A percentile compares a stretch with the other conserved stretches of the same genome.
These are phyloP conservation scores for Penicillium sp. DNA, from an alignment of 2,329 filamentous ascomycete species.

Conservation along the genomic window DNA sequence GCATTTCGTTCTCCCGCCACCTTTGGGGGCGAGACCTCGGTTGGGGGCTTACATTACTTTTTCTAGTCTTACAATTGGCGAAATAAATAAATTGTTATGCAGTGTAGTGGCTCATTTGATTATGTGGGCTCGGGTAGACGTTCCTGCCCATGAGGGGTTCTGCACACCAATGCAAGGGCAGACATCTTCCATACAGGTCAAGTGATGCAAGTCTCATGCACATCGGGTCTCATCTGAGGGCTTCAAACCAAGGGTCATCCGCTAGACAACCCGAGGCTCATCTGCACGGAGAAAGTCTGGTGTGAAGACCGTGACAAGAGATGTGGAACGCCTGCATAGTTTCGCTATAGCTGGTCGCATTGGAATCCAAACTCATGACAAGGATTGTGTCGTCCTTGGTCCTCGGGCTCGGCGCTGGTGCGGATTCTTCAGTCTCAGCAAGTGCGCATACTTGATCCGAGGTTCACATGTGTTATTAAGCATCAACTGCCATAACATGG, in stretches of 20 bases:
- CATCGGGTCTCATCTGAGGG: not conserved
- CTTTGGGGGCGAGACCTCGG: conserved; percentile 12
- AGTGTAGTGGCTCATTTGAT: not conserved
- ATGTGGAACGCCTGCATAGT: not conserved
- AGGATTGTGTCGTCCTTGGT: not conserved
- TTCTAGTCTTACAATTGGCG: not conserved
- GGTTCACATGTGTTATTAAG: conserved; percentile 30
- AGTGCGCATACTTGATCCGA: not conserved
- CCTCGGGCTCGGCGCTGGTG: not conserved
- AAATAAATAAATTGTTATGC: not conserved
- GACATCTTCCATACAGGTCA: not conserved
- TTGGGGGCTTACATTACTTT: not conserved
- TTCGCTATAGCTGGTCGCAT: conserved; percentile 4
- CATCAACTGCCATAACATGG: conserved; percentile 14
- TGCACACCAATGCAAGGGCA: not conserved
- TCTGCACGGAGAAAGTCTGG: not conserved
- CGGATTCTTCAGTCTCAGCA: not conserved
- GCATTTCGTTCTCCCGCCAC: conserved; percentile 13
- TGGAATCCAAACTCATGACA: conserved; percentile 12
- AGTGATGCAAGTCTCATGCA: not conserved
- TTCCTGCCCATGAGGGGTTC: not conserved
- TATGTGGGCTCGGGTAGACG: not conserved
- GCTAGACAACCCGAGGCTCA: not conserved
- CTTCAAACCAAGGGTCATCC: not conserved
- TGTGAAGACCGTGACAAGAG: not conserved